Percentiles rank a stretch among this genome's conserved stretches.
phyloP scores from a whole-genome alignment of 2,329 filamentous ascomycete species.

The Cytospora piceicola region DNA sequence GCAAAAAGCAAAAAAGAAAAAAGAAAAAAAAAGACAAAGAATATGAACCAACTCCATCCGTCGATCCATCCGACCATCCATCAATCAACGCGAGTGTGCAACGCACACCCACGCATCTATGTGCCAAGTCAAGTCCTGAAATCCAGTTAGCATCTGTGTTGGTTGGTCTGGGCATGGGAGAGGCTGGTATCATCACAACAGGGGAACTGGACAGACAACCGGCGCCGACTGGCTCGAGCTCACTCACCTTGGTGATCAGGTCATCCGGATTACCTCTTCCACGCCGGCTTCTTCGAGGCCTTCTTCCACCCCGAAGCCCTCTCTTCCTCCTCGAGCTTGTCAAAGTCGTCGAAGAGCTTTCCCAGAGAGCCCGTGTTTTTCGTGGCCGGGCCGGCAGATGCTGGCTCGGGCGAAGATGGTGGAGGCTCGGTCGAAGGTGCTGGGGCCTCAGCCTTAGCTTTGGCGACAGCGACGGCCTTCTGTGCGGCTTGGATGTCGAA shows the following conservation, averaged over 20 bases:
- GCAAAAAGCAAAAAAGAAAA: background rate
- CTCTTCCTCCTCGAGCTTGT: background rate
- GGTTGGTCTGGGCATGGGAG: background rate
- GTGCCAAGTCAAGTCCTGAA: conserved; percentile 1
- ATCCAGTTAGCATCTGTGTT: background rate
- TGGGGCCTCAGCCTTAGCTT: background rate
- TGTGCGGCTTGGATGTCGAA: background rate
- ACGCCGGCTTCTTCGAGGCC: background rate
- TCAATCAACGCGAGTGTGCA: background rate
- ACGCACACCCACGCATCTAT: background rate
- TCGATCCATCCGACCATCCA: background rate
- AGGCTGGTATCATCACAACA: background rate
- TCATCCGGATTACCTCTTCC: background rate
- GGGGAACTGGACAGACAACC: background rate
- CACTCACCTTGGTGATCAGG: background rate
- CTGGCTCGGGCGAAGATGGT: background rate
- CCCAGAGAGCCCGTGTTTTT: background rate
- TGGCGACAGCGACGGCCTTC: background rate
- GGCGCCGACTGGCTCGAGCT: too few relatives aligned
- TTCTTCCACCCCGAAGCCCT: background rate
- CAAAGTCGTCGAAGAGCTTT: background rate
- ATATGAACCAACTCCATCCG: background rate
- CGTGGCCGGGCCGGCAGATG: background rate
- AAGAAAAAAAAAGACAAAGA: background rate
- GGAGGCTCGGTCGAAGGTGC: background rate